Percentiles rank a stretch among this genome's conserved stretches.
Conservation (phyloP, 83 land plant species). For the Picea abies region DNA sequence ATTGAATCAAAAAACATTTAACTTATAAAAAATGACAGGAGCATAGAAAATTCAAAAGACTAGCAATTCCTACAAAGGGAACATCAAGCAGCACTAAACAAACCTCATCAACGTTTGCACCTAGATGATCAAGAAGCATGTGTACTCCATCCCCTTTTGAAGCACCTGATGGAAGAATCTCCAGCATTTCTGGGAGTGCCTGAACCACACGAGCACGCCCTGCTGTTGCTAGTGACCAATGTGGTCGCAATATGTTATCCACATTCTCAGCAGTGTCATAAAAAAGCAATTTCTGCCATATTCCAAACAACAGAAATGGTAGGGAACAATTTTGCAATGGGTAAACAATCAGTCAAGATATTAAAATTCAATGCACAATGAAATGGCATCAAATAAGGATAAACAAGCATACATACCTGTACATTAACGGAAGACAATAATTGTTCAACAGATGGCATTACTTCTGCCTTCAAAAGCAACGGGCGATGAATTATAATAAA, state of each 20-base stretch:
- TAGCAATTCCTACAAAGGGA: not conserved
- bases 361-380: not conserved
- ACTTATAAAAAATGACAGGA: not conserved
- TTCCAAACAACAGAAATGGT: not conserved
- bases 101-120: slow-evolving; percentile 73
- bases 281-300: slow-evolving; percentile 78
- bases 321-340: not conserved
- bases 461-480: slow-evolving; percentile 53
- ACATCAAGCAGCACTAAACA: not conserved
- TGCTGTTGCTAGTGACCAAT: slow-evolving; percentile 70
- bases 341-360: not conserved
- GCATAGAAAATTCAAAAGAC: not conserved
- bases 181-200: slow-evolving; percentile 84
- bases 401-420: slow-evolving; percentile 40
- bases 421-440: slow-evolving; percentile 47
- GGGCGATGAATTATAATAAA: not conserved
- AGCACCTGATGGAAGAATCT: slow-evolving; percentile 79
- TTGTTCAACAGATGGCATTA: slow-evolving; percentile 70
- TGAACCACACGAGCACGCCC: slow-evolving; percentile 79
- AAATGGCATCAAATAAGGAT: not conserved
- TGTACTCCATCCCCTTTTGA: slow-evolving; percentile 91
- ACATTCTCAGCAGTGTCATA: slow-evolving; percentile 71
- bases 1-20: not conserved
- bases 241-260: slow-evolving; percentile 57
- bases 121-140: slow-evolving; percentile 82